Conservation (phyloP, 495 filamentous ascomycete genomes). For the Podospora fimiseda region DNA sequence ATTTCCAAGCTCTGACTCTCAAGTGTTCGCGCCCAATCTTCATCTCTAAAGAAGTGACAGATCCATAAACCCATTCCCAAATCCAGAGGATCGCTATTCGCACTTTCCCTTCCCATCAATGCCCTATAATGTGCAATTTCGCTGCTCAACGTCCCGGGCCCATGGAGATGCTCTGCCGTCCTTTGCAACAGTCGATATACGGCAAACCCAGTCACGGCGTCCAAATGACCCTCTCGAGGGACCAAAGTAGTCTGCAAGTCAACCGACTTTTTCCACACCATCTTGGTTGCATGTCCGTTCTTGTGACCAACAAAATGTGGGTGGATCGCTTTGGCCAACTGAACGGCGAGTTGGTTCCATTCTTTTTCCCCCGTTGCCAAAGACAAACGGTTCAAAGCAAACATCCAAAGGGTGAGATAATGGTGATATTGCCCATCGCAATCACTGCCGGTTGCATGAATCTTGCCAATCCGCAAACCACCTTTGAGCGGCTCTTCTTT, state of each 20-base stretch:
- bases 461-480: conserved; percentile 59
- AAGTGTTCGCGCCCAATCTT: conserved; percentile 46
- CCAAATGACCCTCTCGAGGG: conserved; percentile 51
- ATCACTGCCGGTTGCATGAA: conserved; percentile 45
- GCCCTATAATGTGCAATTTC: conserved; percentile 56
- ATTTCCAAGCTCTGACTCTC: conserved; percentile 39
- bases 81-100: conserved; percentile 52
- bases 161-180: conserved; percentile 26
- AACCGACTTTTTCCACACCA: conserved; percentile 60
- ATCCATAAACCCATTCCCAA: conserved; percentile 64
- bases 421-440: conserved; percentile 64
- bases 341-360: conserved; percentile 52
- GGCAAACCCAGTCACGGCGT: conserved; percentile 56
- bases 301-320: conserved; percentile 47
- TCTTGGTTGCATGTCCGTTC: conserved; percentile 30
- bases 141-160: conserved; percentile 31
- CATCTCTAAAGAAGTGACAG: conserved; percentile 49
- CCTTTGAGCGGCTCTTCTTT: conserved; percentile 51
- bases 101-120: conserved; percentile 47
- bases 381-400: conserved; percentile 56
- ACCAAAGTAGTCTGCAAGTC: conserved; percentile 49
- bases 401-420: conserved; percentile 67
- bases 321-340: conserved; percentile 55
- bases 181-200: conserved; percentile 50
- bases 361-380: conserved; percentile 42